Evolutionary conservation across 306 rosid genomes (phyloP).

Genomic region (Lagenaria siceraria): DNA sequence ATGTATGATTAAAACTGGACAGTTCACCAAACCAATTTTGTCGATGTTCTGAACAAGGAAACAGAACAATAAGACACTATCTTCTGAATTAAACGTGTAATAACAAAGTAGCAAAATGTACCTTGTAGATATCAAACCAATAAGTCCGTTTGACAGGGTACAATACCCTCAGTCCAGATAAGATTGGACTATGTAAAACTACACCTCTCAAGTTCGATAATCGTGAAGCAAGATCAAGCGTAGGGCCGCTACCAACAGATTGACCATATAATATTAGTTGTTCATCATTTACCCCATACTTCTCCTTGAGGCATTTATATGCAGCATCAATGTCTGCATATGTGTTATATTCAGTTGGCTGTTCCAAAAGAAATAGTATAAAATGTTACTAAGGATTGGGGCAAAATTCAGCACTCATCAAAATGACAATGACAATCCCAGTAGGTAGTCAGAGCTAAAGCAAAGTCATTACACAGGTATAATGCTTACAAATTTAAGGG

Average conservation of each 20-base stretch:
- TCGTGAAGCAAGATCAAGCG: slow-evolving; percentile 81
- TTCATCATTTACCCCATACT: slow-evolving; percentile 69
- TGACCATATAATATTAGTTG: slow-evolving; percentile 85
- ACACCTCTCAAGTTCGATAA: slow-evolving; percentile 64
- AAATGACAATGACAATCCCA: not conserved
- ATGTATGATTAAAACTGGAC: slow-evolving; percentile 82
- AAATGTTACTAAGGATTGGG: not conserved
- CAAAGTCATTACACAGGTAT: not conserved
- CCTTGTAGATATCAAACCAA: slow-evolving; percentile 97
- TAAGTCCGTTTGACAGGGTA: slow-evolving; percentile 81
- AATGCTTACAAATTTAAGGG: not conserved
- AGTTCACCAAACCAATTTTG: slow-evolving; percentile 54
- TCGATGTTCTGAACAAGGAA: slow-evolving; percentile 60
- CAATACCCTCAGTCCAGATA: slow-evolving; percentile 81
- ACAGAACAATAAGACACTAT: slow-evolving; percentile 5
- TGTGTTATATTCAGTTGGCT: slow-evolving; percentile 90
- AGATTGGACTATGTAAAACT: slow-evolving; percentile 81
- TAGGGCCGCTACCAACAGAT: slow-evolving; percentile 95
- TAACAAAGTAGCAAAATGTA: slow-evolving; percentile 1
- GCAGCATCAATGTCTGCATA: slow-evolving; percentile 92
- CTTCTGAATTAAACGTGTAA: not conserved
- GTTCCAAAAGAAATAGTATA: slow-evolving; percentile 37
- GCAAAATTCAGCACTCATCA: not conserved
- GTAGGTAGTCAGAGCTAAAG: not conserved
- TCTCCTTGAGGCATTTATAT: slow-evolving; percentile 75